Evolutionary conservation across 2,329 filamentous ascomycete species (phyloP), one percentile per base, ranked within the genome.

Genomic region (Aspergillus sp.): DNA sequence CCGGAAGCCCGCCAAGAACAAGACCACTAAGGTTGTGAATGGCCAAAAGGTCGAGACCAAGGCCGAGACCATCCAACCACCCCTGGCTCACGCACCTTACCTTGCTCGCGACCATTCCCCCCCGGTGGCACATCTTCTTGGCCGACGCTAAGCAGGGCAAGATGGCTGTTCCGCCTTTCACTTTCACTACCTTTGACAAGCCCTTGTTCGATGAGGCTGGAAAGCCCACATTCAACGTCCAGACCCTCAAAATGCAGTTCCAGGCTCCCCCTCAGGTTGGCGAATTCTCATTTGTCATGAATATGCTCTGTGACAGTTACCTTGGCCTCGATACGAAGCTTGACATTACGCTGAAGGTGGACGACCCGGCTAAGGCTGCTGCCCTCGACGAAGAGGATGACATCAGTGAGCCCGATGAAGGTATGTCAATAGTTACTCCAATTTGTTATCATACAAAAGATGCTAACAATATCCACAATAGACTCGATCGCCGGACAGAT

Each of bases 201-300:
- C 87, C 89, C 28, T 83, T 96, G 29, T 86, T 93, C 51, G 83
- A 86, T 55, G 82, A 82, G 33, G 78, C 83, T 49, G 89, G 87
- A 57, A 87, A 86, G 63, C 91, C 91, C 2, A 97, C 93, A 2
- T 98, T 88, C 72, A 85, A 90, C 59, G 85, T 98, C 71, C 90
- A 97, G 68, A 98, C 93, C 3, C 76, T 97, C 60, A 97, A 95
- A 76, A 91, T 94, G 66, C 89, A 96, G 66, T 98, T 98, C 68
- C 88, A 91, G 53, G 91, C 93, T 1, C 93, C 93, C 35, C 90
- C 91, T 26, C 88, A 95, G 64, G 81, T 88, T 5, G 93, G 91
- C 37, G 86, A 90, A 66, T 98, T 95, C 71, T 90, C 87, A 1
- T 98, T 98, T 64, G 86, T 90, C 48, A 87, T 97, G 83, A 86